These are phyloP conservation scores for Auriscalpium vulgare DNA, from an alignment of 768 basidiomycete genomes.

Conservation along the genomic window DNA sequence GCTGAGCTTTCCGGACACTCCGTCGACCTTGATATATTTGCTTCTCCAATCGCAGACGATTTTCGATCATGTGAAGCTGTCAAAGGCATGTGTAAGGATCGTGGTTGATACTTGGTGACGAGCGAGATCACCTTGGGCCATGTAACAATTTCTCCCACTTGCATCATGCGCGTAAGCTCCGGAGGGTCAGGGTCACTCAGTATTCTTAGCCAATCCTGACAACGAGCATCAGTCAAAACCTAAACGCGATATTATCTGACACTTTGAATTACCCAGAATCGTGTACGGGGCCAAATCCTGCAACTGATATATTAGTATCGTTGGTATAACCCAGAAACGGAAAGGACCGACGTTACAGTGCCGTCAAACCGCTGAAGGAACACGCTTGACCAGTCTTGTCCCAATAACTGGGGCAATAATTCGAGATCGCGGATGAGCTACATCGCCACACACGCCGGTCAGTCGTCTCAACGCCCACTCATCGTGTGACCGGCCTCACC, in stretches of 20 bases:
- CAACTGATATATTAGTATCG: not conserved
- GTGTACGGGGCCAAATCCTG: slow-evolving; percentile 82
- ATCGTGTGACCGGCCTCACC: slow-evolving; percentile 23
- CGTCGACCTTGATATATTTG: slow-evolving; percentile 77
- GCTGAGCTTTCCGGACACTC: slow-evolving; percentile 50
- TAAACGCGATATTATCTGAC: not conserved
- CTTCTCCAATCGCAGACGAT: slow-evolving; percentile 78
- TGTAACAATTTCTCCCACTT: slow-evolving; percentile 82
- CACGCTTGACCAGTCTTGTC: slow-evolving; percentile 94
- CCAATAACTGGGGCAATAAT: slow-evolving; percentile 84
- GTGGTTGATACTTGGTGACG: no score
- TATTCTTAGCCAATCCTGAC: slow-evolving; percentile 29
- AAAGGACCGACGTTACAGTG: slow-evolving; percentile 62
- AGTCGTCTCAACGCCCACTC: not conserved
- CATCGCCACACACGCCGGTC: slow-evolving; percentile 2
- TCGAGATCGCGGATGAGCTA: slow-evolving; percentile 92
- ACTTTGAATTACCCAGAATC: slow-evolving; percentile 47
- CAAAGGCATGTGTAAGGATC: not conserved
- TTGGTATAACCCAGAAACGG: not conserved
- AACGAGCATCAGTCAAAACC: not conserved
- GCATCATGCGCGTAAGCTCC: slow-evolving; percentile 82
- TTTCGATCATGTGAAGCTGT: slow-evolving; percentile 90
- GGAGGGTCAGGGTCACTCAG: slow-evolving; percentile 75
- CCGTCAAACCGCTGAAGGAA: slow-evolving; percentile 94
- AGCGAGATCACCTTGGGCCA: slow-evolving; percentile 78